Evolutionary conservation across 2,329 filamentous ascomycete species (phyloP), one percentile per base, ranked within the genome.

Genomic region (Emergomyces africanus): DNA sequence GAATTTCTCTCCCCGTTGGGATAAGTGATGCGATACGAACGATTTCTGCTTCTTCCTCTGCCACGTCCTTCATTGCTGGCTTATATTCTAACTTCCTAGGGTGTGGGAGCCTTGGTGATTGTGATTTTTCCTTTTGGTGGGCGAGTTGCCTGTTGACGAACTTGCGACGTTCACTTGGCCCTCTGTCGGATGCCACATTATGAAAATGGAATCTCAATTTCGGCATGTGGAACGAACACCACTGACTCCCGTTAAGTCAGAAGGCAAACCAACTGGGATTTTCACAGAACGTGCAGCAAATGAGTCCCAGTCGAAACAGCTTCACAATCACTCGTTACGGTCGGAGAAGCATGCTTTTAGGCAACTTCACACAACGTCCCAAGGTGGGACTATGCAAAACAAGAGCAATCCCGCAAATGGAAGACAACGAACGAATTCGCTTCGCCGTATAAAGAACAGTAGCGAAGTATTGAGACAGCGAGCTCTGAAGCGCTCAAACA

Each of bases 401-500:
- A 66, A 62, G 54, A 69, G 66, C 60, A 59, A 69, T 53, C 67
- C 68, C 50, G 59, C 66, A 49, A 70, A 66, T 62, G 73, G 65
- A 61, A 67, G 70, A 61, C 65, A 70, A 37, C 68, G 66, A 50
- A 66, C 67, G 61, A 72, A 65, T 63, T 72, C 71, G 8, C 66
- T 74, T 18, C 65, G 73, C 56, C 74, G 71, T 41, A 67, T 72
- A 55, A 82, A 78, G 68, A 80, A 79, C 65, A 81, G 79, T 59
- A 73, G 75, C 57, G 84, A 86, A 58, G 67, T 74, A 41, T 66
- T 77, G 62, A 71, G 70, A 60, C 71, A 74, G 61, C 66, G 69
- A 41, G 71, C 73, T 5, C 65, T 68, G 42, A 73, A 72, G 62
- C 70, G 69, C 25, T 70, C 77, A 12, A 79, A 80, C 60, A 82